Conservation (phyloP, 208 protist species). For the Crithidia brevicula region DNA sequence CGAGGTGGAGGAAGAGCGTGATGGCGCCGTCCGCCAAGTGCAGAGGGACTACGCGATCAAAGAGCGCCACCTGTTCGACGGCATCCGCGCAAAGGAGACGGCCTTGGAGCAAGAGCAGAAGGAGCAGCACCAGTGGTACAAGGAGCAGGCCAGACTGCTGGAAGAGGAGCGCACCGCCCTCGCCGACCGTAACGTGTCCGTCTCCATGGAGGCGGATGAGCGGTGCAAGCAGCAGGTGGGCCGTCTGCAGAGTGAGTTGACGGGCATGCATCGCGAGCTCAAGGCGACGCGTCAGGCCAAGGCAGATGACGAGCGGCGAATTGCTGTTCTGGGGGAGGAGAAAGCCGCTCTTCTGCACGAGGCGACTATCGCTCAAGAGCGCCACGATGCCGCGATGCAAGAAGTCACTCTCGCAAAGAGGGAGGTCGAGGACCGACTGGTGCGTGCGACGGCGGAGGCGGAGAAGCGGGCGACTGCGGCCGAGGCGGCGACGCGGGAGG, state of each 20-base stretch:
- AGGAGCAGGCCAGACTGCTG: slow-evolving; percentile 42
- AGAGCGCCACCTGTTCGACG: slow-evolving; percentile 55
- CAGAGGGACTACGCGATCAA: slow-evolving; percentile 57
- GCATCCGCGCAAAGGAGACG: slow-evolving; percentile 40
- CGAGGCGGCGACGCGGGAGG: slow-evolving; percentile 61
- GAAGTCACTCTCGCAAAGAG: slow-evolving; percentile 35
- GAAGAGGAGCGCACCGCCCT: slow-evolving; percentile 50
- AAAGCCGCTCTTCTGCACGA: slow-evolving; percentile 41
- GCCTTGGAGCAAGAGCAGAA: slow-evolving; percentile 66
- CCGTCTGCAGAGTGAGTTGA: slow-evolving; percentile 53
- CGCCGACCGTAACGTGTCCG: slow-evolving; percentile 34
- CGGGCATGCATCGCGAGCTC: slow-evolving; percentile 29
- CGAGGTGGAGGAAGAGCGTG: slow-evolving; percentile 62
- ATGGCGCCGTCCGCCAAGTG: slow-evolving; percentile 41
- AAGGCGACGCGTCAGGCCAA: slow-evolving; percentile 38
- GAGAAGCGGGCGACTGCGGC: slow-evolving; percentile 49
- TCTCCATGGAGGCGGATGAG: slow-evolving; percentile 41
- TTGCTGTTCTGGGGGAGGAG: slow-evolving; percentile 34
- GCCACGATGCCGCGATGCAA: slow-evolving; percentile 29
- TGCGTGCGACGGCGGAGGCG: slow-evolving; percentile 39
- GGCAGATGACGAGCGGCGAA: slow-evolving; percentile 23
- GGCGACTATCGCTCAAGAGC: slow-evolving; percentile 37
- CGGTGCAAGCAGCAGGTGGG: slow-evolving; percentile 49
- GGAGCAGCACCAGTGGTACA: slow-evolving; percentile 69
- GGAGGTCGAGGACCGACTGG: slow-evolving; percentile 37